Evolutionary conservation across 495 filamentous ascomycete species (phyloP).

Genomic region (Ramalina intermedia): DNA sequence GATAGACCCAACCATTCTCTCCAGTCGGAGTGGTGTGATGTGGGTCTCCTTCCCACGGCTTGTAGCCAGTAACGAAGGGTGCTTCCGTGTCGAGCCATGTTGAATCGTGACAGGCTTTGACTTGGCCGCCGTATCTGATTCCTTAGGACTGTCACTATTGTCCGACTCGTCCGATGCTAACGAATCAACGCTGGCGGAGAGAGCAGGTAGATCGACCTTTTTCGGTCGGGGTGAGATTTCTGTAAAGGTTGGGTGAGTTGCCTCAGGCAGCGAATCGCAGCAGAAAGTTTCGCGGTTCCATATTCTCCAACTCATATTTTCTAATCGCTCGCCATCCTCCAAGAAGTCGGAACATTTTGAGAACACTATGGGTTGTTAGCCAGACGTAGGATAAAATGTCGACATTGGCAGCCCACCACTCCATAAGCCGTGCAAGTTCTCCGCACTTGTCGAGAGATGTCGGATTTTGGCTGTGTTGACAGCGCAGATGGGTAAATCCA

Average conservation of each 20-base stretch:
- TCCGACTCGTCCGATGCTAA: slow-evolving; percentile 58
- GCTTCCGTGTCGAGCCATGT: slow-evolving; percentile 21
- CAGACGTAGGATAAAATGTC: slow-evolving; percentile 1
- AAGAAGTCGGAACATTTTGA: slow-evolving; percentile 89
- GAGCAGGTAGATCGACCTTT: slow-evolving; percentile 53
- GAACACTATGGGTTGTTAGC: slow-evolving; percentile 50
- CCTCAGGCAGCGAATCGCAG: slow-evolving; percentile 51
- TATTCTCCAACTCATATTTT: slow-evolving; percentile 91
- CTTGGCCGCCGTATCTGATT: too few relatives aligned
- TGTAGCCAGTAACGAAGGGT: slow-evolving; percentile 35
- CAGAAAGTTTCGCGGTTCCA: slow-evolving; percentile 97
- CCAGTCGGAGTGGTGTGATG: slow-evolving; percentile 72
- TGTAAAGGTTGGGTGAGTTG: slow-evolving; percentile 25
- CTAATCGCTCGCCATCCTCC: slow-evolving; percentile 79
- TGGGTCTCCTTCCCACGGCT: slow-evolving; percentile 72
- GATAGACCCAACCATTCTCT: slow-evolving; percentile 84
- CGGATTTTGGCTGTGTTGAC: slow-evolving; percentile 79
- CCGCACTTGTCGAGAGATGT: slow-evolving; percentile 87
- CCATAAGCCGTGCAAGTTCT: slow-evolving; percentile 96
- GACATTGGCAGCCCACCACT: slow-evolving; percentile 52
- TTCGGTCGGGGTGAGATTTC: slow-evolving; percentile 30
- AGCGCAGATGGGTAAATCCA: slow-evolving; percentile 60
- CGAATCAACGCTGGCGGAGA: slow-evolving; percentile 88
- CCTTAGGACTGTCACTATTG: slow-evolving; percentile 45
- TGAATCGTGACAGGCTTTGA: slow-evolving; percentile 26